Base-by-base conservation (phyloP, 805 yeast species). In the Saitoella complicata region DNA sequence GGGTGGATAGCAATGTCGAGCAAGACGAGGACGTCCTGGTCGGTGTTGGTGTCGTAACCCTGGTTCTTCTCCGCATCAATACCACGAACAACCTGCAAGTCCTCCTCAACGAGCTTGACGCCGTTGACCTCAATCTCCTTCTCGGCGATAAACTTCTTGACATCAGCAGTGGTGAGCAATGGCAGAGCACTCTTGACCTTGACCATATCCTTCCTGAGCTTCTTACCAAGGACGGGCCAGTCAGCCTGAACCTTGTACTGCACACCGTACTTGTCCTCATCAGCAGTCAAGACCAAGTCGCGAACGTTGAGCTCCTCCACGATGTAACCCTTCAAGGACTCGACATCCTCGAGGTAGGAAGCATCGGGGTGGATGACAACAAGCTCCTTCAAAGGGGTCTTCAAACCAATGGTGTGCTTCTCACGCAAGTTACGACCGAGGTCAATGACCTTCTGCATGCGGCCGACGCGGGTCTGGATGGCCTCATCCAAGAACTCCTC, bases 181-280 rank as follows among this genome's bases (percentile, higher is more conserved):
- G 96, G 97, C 55, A 91, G 72, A 11, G 93, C 97, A 58, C 79
- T 94, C 72, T 88, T 93, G 49, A 91, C 98, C 63, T 76, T 79
- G 68, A 82, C 85, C 49, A 83, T 93, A 56, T 87, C 97, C 61
- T 79, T 78, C 76, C 86, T 88, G 65, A 91, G 75, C 67, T 91
- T 91, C 73, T 88, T 91, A 68, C 99, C 99, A 54, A 91, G 73
- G 13, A 86, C 84, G 47, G 97, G 95, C 98, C 99, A 91, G 69
- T 91, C 99, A 41, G 98, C 98, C 63, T 83, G 93, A 38, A 88
- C 96, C 51, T 73, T 76, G 70, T 87, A 88, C 61, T 80, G 82
- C 49, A 91, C 97, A 56, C 87, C 91, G 60, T 87, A 88, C 59
- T 80, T 78, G 55, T 71, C 78, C 68, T 91, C 99, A 59, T 91